phyloP scores from a whole-genome alignment of 2,329 filamentous ascomycete genomes.

The Pseudogymnoascus sp. region DNA sequence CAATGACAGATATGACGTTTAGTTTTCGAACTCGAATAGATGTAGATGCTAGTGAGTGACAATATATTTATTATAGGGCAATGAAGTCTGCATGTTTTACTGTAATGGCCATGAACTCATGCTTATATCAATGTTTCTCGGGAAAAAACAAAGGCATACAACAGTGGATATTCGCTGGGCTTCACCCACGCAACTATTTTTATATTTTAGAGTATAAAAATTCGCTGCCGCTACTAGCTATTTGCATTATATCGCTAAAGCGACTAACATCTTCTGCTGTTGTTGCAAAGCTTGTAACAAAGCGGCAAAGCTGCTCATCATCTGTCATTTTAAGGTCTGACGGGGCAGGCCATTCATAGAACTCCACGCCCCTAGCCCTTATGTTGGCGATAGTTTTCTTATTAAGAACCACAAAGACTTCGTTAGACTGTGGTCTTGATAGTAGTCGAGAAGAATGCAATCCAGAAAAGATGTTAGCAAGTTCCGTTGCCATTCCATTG shows the following conservation, averaged over 20 bases:
- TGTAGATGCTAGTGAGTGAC: not conserved
- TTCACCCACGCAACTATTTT: not conserved
- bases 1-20: not conserved
- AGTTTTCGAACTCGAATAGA: too few relatives aligned
- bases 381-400: not conserved
- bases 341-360: not conserved
- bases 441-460: not conserved
- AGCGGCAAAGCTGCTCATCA: not conserved
- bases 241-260: not conserved
- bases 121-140: too few relatives aligned
- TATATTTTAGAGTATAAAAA: not conserved
- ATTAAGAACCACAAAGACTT: not conserved
- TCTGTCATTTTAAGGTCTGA: not conserved
- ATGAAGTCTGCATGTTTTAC: not conserved
- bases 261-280: not conserved
- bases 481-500: not conserved
- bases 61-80: not conserved
- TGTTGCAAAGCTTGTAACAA: not conserved
- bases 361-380: not conserved
- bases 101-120: too few relatives aligned
- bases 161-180: too few relatives aligned
- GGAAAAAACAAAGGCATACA: too few relatives aligned
- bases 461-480: not conserved
- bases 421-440: not conserved
- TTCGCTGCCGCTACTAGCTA: not conserved